Evolutionary conservation across 2,329 filamentous ascomycete genomes (phyloP), one percentile per base, ranked within the genome.

Genomic region (Kalaharituber pfeilii): DNA sequence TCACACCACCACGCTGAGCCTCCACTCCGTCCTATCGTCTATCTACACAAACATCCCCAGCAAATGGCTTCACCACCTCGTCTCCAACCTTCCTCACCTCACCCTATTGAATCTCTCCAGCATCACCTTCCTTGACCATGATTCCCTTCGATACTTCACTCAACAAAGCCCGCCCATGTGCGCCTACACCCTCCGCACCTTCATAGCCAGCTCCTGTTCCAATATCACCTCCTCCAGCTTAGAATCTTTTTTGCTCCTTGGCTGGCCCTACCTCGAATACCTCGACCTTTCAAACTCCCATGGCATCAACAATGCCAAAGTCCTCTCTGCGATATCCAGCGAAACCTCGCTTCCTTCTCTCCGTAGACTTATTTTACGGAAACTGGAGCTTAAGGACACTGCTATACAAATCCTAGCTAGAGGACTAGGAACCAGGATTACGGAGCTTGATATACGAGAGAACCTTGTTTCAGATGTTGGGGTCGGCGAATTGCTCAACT

Each of bases 391-490:
- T n/a, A 51, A 54, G 13, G 56, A 62, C 22, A 24, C 39, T 3
- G 51, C 52, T 0, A 22, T 60, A 15, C 26, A 51, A 4, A 9
- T 47, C 1, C 5, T 57, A 4, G 49, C 53, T 2, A 50, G 52
- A 7, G 36, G 49, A 4, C 15, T 61, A n/a, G 59, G 60, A 25
- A 57, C 56, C 5, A 51, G 52, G 8, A 30, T 64, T 13, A 24
- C 55, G n/a, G 49, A 47, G 9, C 53, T 64, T 3, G 62, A 64
- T 28, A 33, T 64, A 8, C 51, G 58, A 7, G 56, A 56, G 1
- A 62, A 63, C 44, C 28, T 56, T 2, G 52, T 63, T 15, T 60
- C 60, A 13, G 61, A 62, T n/a, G 44, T 11, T 4, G 51, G 57
- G 11, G 51, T 54, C 3, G 27, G 20, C 1, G 27, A 20, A 30